Percentiles rank a stretch among this genome's conserved stretches.
These are phyloP conservation scores for Spencermartinsiella ligniputridi DNA, from an alignment of 1,139 yeast genomes.

Conservation along the genomic window DNA sequence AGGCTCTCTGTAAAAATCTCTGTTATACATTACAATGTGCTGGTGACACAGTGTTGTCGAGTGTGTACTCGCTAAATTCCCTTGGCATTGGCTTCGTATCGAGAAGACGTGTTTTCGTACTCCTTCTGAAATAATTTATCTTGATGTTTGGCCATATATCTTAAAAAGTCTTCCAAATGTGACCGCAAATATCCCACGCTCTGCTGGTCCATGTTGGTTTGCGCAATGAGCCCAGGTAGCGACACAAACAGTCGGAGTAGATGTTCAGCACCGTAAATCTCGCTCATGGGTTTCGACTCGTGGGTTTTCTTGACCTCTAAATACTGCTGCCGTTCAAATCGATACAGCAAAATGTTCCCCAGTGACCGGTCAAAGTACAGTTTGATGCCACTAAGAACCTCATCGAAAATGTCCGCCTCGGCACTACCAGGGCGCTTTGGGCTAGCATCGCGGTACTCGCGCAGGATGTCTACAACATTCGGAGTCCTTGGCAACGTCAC, in stretches of 20 bases:
- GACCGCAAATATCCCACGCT: conserved; percentile 55
- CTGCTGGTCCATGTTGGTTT: conserved; percentile 76
- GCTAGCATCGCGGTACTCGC: conserved; percentile 39
- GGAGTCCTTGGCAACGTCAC: conserved; percentile 56
- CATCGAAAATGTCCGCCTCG: conserved; percentile 56
- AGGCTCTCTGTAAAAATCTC: too few species aligned
- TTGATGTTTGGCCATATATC: conserved; percentile 44
- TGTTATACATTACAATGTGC: too few species aligned
- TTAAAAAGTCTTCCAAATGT: conserved; percentile 51
- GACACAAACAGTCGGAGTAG: conserved; percentile 67
- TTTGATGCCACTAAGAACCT: conserved; percentile 63
- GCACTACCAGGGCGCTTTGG: conserved; percentile 33
- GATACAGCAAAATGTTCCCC: conserved; percentile 69
- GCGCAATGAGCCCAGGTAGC: conserved; percentile 74
- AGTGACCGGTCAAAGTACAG: conserved; percentile 74
- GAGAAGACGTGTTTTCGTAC: conserved; percentile 57
- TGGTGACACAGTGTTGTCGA: too few species aligned
- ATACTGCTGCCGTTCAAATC: conserved; percentile 81
- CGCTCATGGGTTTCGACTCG: conserved; percentile 37
- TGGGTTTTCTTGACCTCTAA: conserved; percentile 47
- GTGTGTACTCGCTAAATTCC: conserved; percentile 21
- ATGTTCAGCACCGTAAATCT: conserved; percentile 74
- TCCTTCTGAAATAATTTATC: conserved; percentile 45
- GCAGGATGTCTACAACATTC: conserved; percentile 50
- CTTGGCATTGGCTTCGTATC: conserved; percentile 49